These are phyloP conservation scores for Juglanconis juglandina DNA, from an alignment of 2,329 filamentous ascomycete genomes.

Conservation along the genomic window DNA sequence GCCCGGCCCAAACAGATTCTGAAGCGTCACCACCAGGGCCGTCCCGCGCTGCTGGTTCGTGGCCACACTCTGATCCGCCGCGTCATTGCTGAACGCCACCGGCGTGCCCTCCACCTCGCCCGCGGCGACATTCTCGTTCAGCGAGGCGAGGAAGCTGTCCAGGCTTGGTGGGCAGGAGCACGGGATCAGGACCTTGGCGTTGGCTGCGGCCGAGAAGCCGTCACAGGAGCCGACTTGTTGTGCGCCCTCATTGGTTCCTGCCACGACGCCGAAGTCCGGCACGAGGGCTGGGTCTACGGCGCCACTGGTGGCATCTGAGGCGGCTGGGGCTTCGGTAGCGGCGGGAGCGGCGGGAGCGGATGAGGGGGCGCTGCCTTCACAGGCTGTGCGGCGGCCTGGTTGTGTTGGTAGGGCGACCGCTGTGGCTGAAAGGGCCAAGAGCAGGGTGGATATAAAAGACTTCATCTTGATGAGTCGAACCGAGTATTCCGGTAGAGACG, in stretches of 20 bases:
- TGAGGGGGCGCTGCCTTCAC: background rate
- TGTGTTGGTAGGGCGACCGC: conserved; percentile 3
- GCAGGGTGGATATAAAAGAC: background rate
- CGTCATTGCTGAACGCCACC: conserved; percentile 17
- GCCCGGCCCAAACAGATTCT: conserved; percentile 18
- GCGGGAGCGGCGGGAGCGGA: background rate
- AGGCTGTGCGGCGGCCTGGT: background rate
- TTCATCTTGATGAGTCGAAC: background rate
- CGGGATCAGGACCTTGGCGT: conserved; percentile 15
- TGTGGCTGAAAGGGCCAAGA: conserved; percentile 4
- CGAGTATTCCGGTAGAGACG: background rate
- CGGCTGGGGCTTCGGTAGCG: background rate
- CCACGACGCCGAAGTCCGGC: conserved; percentile 1
- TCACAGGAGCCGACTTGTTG: conserved; percentile 14
- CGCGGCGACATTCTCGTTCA: conserved; percentile 12
- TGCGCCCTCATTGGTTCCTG: conserved; percentile 2
- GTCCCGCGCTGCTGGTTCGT: conserved; percentile 18
- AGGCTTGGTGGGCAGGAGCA: conserved; percentile 21
- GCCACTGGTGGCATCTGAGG: background rate
- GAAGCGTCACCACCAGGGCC: conserved; percentile 17
- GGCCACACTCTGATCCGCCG: conserved; percentile 12
- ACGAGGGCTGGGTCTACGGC: conserved; percentile 4
- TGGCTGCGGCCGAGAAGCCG: conserved; percentile 14
- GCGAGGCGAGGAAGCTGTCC: conserved; percentile 12
- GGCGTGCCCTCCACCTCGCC: conserved; percentile 15